Base-by-base conservation (phyloP, 495 filamentous ascomycete species). In the Friedmanniomyces simplex region DNA sequence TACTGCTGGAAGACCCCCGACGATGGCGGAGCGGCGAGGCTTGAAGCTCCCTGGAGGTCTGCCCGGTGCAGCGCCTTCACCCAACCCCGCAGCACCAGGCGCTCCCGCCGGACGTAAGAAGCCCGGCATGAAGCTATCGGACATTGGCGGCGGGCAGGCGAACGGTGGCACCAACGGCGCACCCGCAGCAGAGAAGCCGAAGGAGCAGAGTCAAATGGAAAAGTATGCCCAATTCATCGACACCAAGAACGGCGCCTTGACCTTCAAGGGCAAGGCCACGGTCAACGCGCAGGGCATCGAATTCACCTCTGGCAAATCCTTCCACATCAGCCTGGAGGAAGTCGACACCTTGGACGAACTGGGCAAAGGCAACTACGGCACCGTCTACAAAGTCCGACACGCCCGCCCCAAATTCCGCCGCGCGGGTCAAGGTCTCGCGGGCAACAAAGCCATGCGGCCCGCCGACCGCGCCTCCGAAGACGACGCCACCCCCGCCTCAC, bases 311-410 rank as follows among this genome's bases (percentile, higher is more conserved):
- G 93, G 93, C 1, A 86, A 83, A 24, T 89, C 82, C 59, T 97
- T 99, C 73, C 87, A 77, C 66, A 96, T 99, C 58, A 97, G 93
- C 8, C 75, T 99, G 43, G 91, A 97, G 61, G 93, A 99, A 66
- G 85, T 99, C 1, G 91, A 97, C 64, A 91, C 86, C 6, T 67
- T 99, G 56, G 94, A 96, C 55, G 93, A 99, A 72, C 72, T 99
- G 14, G 93, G 93, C 39, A 99, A 97, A 71, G 93, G 93, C 20
- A 99, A 99, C 65, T 99, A 99, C 64, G 93, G 93, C 21, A 97
- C 91, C 0, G 93, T 99, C 11, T 96, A 94, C 78, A 95, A 91
- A 68, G 93, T 96, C 46, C 80, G 88, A 57, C 93, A 97, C 72
- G 83, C 84, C 52, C 80, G 87, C 52, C 88, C 88, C 26, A 77